Conservation (phyloP, 768 basidiomycete genomes). For the Mycena olivaceomarginata region DNA sequence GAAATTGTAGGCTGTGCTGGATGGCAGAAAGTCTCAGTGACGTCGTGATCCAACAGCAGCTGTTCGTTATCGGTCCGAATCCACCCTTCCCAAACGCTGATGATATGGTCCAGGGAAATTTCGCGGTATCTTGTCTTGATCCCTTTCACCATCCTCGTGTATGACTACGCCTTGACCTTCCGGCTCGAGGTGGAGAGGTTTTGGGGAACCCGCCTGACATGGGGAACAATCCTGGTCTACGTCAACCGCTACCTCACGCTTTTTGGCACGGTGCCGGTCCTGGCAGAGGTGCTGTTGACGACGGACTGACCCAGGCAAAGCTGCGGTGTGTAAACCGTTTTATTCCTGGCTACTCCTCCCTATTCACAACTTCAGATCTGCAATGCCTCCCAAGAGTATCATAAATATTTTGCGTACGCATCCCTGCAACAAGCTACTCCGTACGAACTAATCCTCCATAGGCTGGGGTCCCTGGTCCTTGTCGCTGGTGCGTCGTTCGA, state of each 20-base stretch:
- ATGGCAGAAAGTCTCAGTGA: constrained; percentile 38
- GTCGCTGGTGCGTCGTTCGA: constrained; percentile 24
- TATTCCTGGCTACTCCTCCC: not conserved
- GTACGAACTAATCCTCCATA: not conserved
- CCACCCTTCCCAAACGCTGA: not conserved
- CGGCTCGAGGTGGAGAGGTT: constrained; percentile 53
- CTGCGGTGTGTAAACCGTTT: not conserved
- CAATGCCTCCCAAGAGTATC: not conserved
- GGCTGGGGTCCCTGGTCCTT: constrained; percentile 29
- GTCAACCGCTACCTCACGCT: constrained; percentile 49
- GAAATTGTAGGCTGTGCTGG: constrained; percentile 9
- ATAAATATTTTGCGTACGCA: not conserved
- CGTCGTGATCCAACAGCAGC: constrained; percentile 25
- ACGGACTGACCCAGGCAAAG: constrained; percentile 27
- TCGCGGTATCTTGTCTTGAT: constrained; percentile 22
- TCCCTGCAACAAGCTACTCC: constrained; percentile 12
- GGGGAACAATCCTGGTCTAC: constrained; percentile 45
- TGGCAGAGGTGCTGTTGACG: constrained; percentile 25
- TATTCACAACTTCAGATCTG: constrained; percentile 9
- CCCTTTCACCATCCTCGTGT: constrained; percentile 38
- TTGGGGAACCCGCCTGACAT: constrained; percentile 52
- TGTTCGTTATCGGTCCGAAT: constrained; percentile 11
- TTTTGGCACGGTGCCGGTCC: constrained; percentile 44
- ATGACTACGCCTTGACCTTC: constrained; percentile 59
- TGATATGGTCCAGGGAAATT: not conserved